phyloP scores from a whole-genome alignment of 352 stramenopile genomes.

The Phytophthora cactorum region DNA sequence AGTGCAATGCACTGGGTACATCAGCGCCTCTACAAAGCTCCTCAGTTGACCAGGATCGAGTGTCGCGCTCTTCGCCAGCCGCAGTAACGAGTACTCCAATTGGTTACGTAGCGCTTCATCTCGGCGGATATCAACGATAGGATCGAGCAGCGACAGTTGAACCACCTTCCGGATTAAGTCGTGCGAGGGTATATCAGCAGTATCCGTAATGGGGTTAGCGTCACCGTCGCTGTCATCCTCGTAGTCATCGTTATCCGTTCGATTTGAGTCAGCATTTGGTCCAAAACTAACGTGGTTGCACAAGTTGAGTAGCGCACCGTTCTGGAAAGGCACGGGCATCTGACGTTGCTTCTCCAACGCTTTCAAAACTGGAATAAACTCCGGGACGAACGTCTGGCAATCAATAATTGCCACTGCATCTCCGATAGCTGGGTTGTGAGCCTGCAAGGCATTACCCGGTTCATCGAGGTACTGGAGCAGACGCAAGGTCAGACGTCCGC shows the following conservation, averaged over 20 bases:
- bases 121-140: slow-evolving; percentile 82
- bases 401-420: slow-evolving; percentile 83
- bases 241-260: slow-evolving; percentile 4
- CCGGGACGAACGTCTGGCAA: slow-evolving; percentile 86
- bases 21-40: slow-evolving; percentile 76
- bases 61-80: slow-evolving; percentile 58
- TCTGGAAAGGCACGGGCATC: slow-evolving; percentile 78
- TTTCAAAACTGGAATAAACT: slow-evolving; percentile 88
- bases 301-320: slow-evolving; percentile 79
- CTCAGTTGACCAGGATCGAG: slow-evolving; percentile 76
- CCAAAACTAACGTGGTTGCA: slow-evolving; percentile 12
- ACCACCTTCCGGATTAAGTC: slow-evolving; percentile 56
- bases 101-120: slow-evolving; percentile 43
- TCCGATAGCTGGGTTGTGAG: slow-evolving; percentile 55
- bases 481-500: slow-evolving; percentile 66
- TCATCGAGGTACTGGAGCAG: slow-evolving; percentile 78
- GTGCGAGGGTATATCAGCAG: background rate
- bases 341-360: slow-evolving; percentile 77
- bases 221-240: slow-evolving; percentile 1
- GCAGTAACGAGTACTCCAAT: slow-evolving; percentile 46
- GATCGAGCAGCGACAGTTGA: slow-evolving; percentile 62
- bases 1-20: slow-evolving; percentile 84
- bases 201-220: background rate
- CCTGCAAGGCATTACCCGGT: slow-evolving; percentile 57
- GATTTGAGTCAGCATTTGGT: slow-evolving; percentile 2